Evolutionary conservation across 768 basidiomycete genomes (phyloP).

Genomic region (Lactarius indigo): DNA sequence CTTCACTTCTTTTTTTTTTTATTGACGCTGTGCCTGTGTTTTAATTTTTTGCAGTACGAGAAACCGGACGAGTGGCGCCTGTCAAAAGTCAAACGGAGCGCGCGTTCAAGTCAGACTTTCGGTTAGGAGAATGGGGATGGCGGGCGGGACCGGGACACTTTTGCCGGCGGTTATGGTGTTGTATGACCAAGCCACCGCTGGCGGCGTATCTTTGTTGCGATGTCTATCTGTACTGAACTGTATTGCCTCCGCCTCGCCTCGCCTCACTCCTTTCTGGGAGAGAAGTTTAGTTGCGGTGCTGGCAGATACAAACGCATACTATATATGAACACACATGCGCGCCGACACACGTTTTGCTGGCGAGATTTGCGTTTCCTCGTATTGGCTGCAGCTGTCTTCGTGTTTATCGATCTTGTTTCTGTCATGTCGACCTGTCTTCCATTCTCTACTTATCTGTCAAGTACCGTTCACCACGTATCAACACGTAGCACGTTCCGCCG

Average conservation of each 20-base stretch:
- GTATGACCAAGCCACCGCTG: neutral
- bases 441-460: neutral
- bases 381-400: neutral
- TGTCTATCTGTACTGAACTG: neutral
- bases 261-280: neutral
- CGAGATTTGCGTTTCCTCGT: neutral
- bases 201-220: neutral
- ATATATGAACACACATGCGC: neutral
- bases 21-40: neutral
- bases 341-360: neutral
- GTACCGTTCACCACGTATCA: neutral
- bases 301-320: neutral
- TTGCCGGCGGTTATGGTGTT: neutral
- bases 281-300: neutral
- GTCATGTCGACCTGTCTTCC: neutral
- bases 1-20: neutral
- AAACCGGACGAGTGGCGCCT: conserved; percentile 93
- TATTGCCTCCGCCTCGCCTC: neutral
- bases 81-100: conserved; percentile 88
- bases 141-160: neutral
- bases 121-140: conserved; percentile 41
- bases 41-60: conserved; percentile 51
- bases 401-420: neutral
- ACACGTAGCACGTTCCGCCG: neutral
- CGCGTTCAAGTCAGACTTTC: conserved; percentile 93